Percentiles rank a stretch among this genome's conserved stretches.
These are phyloP conservation scores for Pichia sp. DNA, from an alignment of 1,139 yeast genomes.

Conservation along the genomic window DNA sequence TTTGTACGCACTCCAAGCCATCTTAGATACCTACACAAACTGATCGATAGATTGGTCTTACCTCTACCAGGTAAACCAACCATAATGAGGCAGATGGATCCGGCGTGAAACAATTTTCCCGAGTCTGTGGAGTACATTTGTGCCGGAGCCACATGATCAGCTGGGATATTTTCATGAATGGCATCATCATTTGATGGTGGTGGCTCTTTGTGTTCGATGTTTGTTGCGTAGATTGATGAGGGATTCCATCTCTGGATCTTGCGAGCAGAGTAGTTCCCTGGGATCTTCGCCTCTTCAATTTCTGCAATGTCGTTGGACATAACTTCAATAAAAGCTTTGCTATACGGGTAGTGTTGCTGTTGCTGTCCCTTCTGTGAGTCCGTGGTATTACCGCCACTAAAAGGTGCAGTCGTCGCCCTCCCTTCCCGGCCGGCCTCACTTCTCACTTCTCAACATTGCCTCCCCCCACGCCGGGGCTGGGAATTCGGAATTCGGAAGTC, in stretches of 20 bases:
- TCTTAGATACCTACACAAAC: conserved; percentile 81
- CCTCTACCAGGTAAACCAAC: conserved; percentile 98
- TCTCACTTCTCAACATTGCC: no score
- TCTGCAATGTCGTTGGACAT: conserved; percentile 18
- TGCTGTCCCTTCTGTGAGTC: no score
- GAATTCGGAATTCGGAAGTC: no score
- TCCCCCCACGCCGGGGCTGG: no score
- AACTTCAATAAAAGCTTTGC: no score
- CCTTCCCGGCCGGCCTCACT: no score
- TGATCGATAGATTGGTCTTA: conserved; percentile 86
- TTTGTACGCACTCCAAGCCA: conserved; percentile 95
- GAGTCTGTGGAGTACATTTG: conserved; percentile 88
- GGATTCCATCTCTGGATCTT: conserved; percentile 39
- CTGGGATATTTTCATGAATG: conserved; percentile 47
- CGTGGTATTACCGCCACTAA: no score
- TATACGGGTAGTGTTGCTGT: no score
- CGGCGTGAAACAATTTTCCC: conserved; percentile 91
- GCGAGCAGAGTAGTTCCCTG: conserved; percentile 46
- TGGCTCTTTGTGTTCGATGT: not conserved
- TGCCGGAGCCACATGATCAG: conserved; percentile 61
- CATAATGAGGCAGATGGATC: conserved; percentile 80
- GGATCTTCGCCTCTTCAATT: conserved; percentile 32
- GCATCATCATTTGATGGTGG: conserved; percentile 31
- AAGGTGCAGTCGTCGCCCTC: no score
- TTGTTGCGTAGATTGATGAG: conserved; percentile 14